These are phyloP conservation scores for Malus sieversii DNA, from an alignment of 306 rosid genomes.

Conservation along the genomic window DNA sequence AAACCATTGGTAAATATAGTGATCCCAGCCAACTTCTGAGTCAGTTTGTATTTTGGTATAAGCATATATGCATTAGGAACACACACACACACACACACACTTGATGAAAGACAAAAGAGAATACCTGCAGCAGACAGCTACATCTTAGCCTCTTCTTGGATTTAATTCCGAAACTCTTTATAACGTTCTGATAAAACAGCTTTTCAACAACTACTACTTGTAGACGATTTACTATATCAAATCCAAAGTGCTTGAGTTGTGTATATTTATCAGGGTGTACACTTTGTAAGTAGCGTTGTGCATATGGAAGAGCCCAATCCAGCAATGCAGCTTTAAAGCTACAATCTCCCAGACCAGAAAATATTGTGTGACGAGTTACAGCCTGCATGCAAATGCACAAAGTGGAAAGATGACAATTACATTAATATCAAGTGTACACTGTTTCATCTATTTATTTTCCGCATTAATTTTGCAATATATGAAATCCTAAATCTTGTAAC, in stretches of 20 bases:
- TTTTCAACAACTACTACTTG: conserved; percentile 66
- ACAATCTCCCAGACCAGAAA: conserved; percentile 53
- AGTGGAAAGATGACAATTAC: background rate
- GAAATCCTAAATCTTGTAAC: background rate
- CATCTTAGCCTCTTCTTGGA: conserved; percentile 55
- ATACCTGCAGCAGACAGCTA: conserved; percentile 75
- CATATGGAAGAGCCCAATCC: conserved; percentile 78
- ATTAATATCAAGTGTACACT: background rate
- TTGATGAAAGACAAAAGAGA: background rate
- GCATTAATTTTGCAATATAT: background rate
- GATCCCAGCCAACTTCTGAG: background rate
- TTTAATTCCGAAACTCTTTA: conserved; percentile 37
- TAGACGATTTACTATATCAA: conserved; percentile 35
- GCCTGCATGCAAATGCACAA: conserved; percentile 46
- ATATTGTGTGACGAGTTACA: conserved; percentile 80
- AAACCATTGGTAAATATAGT: background rate
- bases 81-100: background rate
- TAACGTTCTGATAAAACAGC: conserved; percentile 66
- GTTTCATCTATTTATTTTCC: background rate
- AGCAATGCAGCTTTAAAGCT: conserved; percentile 50
- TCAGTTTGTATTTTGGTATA: background rate
- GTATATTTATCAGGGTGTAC: conserved; percentile 50
- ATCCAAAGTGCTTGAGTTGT: conserved; percentile 64
- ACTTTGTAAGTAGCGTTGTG: conserved; percentile 71
- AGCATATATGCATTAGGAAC: background rate